Base-by-base conservation (phyloP, 371 early-diverging fungal genomes). In the Mucor circinelloides region DNA sequence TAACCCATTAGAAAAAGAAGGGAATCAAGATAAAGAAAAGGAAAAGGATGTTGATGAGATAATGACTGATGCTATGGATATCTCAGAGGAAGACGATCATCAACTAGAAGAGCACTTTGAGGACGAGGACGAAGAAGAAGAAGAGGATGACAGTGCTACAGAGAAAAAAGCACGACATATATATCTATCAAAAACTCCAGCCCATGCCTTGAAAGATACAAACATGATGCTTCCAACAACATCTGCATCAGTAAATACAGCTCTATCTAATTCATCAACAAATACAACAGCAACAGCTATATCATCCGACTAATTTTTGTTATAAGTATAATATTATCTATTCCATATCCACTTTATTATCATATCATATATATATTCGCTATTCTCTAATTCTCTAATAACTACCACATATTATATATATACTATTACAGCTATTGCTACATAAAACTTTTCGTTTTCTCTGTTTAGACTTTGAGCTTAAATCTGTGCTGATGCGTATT, bases 161-260 rank as follows among this genome's bases (percentile, higher is more conserved):
- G 67, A 46, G 3, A 46, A 60, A 30, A 54, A 52, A 38, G 67
- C 48, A 6, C 52, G 60, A 13, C 54, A 66, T 42, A 42, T 63
- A n/a, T 63, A 55, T 42, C 23, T 63, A 13, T 52, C 64, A 23
- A 63, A 63, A 27, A 23, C 54, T 30, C 56, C 64, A 25, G 64
- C 55, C 1, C 64, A 63, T 38, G 56, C 54, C 32, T 3, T 57
- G 25, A 17, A 5, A 5, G 28, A 54, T 15, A 54, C 25, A 28
- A 17, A 54, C 28, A 28, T 54, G 28, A 28, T 28, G 54, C 13
- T 17, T 15, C 54, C 54, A 28, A 12, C 54, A 17, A 28, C 54
- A 27, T 4, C 54, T 54, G 13, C 7, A 25, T 27, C 54, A 27
- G 12, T 12, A 15, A 25, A 50, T 21, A 48, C 48, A 0, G n/a